Percentiles rank a stretch among this genome's conserved stretches.
phyloP scores from a whole-genome alignment of 2,329 filamentous ascomycete genomes.

The Fusarium agapanthi region DNA sequence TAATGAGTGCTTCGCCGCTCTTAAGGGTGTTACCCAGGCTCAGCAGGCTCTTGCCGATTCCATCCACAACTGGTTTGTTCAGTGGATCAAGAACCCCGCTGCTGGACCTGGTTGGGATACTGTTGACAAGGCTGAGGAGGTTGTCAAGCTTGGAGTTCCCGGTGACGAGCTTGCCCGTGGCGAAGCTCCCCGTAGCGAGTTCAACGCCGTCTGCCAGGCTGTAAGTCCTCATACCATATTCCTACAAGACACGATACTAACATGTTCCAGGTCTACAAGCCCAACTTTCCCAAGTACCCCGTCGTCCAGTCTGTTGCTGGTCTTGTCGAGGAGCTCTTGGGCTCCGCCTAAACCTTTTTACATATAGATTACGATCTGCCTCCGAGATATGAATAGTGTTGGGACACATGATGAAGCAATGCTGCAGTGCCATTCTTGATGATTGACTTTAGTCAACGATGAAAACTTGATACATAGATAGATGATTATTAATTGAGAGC shows the following conservation, averaged over 20 bases:
- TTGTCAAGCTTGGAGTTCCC: conserved; percentile 37
- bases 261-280: conserved; percentile 1
- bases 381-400: conserved; percentile 10
- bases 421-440: not conserved
- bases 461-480: not conserved
- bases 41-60: conserved; percentile 54
- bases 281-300: conserved; percentile 21
- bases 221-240: not conserved
- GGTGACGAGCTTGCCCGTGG: conserved; percentile 28
- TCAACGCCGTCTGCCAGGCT: conserved; percentile 31
- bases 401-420: not conserved
- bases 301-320: conserved; percentile 12
- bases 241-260: not conserved
- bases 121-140: conserved; percentile 20
- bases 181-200: conserved; percentile 11
- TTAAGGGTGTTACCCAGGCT: conserved; percentile 46
- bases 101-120: conserved; percentile 54
- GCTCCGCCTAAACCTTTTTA: not conserved
- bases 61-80: conserved; percentile 53
- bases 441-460: not conserved
- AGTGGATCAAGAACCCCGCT: conserved; percentile 54
- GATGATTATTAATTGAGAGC: not conserved
- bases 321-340: not conserved
- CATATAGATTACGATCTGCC: conserved; percentile 5
- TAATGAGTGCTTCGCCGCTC: conserved; percentile 51